Conservation (phyloP, 306 rosid species). For the Ziziphus jujuba region DNA sequence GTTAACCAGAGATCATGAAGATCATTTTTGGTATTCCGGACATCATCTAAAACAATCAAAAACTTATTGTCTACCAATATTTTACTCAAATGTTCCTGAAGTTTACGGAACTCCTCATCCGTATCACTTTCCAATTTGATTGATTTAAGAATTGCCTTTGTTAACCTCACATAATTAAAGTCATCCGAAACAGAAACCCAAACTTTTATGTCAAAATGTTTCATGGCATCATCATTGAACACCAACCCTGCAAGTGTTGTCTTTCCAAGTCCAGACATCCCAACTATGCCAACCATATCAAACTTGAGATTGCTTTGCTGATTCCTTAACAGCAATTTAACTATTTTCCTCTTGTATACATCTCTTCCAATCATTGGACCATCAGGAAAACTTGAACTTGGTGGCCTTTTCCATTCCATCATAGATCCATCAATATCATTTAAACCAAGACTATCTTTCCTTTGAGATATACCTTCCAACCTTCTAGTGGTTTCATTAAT, state of each 20-base stretch:
- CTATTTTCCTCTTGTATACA: not conserved
- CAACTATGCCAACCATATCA: slow-evolving; percentile 1
- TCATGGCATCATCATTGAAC: not conserved
- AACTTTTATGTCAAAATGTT: not conserved
- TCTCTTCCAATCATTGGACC: slow-evolving; percentile 29
- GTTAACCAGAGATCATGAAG: not conserved
- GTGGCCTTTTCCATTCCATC: not conserved
- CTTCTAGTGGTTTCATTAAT: not conserved
- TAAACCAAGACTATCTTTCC: slow-evolving; percentile 15
- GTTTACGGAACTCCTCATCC: no score
- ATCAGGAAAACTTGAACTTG: not conserved
- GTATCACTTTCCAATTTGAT: no score
- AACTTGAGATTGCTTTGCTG: not conserved
- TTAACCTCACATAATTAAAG: no score
- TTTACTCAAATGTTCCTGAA: no score
- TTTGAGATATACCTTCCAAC: not conserved
- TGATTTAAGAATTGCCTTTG: no score
- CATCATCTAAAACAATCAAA: not conserved
- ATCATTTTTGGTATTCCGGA: slow-evolving; percentile 16
- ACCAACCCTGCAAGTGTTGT: slow-evolving; percentile 7
- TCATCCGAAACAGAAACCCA: not conserved
- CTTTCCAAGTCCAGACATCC: slow-evolving; percentile 10
- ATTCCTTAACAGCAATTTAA: not conserved
- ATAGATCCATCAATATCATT: not conserved
- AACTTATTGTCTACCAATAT: no score